Conservation (phyloP, 169 alveolate genomes). For the Eimeria maxima region DNA sequence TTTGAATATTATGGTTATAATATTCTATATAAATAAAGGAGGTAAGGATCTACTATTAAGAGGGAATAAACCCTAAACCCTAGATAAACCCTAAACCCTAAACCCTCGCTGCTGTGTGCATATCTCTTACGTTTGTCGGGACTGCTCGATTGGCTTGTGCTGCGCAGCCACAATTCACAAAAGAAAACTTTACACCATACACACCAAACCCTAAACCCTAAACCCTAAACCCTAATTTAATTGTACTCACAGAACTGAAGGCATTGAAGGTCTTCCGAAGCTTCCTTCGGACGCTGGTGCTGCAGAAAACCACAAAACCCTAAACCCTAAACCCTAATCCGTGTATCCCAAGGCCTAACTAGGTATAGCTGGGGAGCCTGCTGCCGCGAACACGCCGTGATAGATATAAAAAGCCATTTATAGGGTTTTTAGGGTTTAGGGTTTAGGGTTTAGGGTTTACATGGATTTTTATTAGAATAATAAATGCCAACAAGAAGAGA, state of each 20-base stretch:
- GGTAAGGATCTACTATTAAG: constrained; percentile 6
- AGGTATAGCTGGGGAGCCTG: background rate
- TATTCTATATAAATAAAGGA: background rate
- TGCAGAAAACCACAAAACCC: background rate
- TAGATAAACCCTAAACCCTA: constrained; percentile 40
- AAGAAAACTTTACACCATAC: no score
- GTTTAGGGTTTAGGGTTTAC: constrained; percentile 54
- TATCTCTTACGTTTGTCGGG: no score
- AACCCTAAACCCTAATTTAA: background rate
- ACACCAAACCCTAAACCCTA: constrained; percentile 50
- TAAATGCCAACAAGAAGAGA: background rate
- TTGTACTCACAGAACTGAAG: background rate
- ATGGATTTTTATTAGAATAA: background rate
- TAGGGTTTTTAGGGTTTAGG: background rate
- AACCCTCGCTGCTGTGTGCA: no score
- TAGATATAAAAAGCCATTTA: no score
- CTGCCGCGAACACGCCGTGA: no score
- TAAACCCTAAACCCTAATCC: constrained; percentile 12
- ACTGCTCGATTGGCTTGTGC: no score
- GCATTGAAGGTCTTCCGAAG: background rate
- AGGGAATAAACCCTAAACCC: constrained; percentile 11
- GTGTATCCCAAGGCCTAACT: constrained; percentile 1
- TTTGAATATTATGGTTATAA: no score
- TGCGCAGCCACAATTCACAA: no score
- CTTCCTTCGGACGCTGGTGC: no score